Evolutionary conservation across 2,329 filamentous ascomycete genomes (phyloP), one percentile per base, ranked within the genome.

Genomic region (Calycina marina): DNA sequence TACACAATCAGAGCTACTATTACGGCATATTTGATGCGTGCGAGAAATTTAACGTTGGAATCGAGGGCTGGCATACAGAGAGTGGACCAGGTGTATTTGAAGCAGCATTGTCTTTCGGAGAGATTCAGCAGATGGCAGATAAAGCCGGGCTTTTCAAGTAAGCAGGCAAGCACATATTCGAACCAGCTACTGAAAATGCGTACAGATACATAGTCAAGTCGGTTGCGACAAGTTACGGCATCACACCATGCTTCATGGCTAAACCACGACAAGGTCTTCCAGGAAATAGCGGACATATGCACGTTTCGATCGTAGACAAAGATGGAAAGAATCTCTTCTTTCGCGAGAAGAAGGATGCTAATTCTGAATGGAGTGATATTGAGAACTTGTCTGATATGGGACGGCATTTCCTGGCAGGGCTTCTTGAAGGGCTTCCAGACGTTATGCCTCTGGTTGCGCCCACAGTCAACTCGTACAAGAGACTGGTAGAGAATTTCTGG

Each of bases 401-500:
- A 2, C 73, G 88, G 8, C 79, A 96, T 45, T 98, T 98, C 60
- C 71, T 98, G 1, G 90, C 90, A 1, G 90, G 90, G 5, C 58
- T 98, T 2, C 67, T 98, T 0, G 77, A 83, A 14, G 90, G 88
- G 10, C 67, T 98, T 4, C 84, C 90, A 2, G 84, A 94, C 50
- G 73, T 96, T 44, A 98, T 98, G 90, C 90, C 90, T 1, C 65
- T 96, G 37, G 65, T 98, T 9, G 90, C 88, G 1, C 90, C 90
- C 0, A 98, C 84, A 1, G 72, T 98, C 51, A 98, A 98, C 66
- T 93, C 83, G 40, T 98, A 98, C 66, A 98, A 98, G 61, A 77
- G 90, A 3, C 69, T 98, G 1, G 90, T 98, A 2, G 90, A 98
- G 62, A 96, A 96, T 60, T 96, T 94, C 59, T 98, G 90, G 90